Evolutionary conservation across 2,329 filamentous ascomycete genomes (phyloP), one percentile per base, ranked within the genome.

Genomic region (Fusarium austroafricanum): DNA sequence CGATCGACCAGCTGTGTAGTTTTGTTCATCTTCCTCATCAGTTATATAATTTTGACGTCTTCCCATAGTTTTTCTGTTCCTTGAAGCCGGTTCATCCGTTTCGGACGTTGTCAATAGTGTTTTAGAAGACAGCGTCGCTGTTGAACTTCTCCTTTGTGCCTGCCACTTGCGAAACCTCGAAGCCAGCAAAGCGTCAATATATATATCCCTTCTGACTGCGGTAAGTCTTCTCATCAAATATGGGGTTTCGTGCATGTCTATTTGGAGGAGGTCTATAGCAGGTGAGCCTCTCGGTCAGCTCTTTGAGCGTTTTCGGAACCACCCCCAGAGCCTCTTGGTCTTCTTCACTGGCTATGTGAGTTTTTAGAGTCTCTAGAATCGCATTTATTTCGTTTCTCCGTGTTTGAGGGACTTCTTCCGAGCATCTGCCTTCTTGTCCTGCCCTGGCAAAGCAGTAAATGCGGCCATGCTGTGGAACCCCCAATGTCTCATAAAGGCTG

Each of bases 401-500:
- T 3, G 4, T 12, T 5, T 31, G 12, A 14, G 12, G 10, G 14
- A 31, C 10, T 3, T 11, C 6, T 14, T 12, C 14, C 6, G 11
- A 12, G 11, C 29, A 31, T 31, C 12, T 31, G 10, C 14, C 31
- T 5, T 7, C 17, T 31, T 31, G 12, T 18, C 21, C 35, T 7
- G 14, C 14, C 21, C 14, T 5, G 11, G 54, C 38, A 23, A 68
- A 21, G 35, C 65, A 65, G 2, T 10, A 2, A 6, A 52, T 26
- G 1, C 17, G 2, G 14, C 31, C 49, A 14, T 4, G 11, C 6
- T 18, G 23, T 5, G 54, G 23, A 18, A 65, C 44, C 12, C 17
- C 10, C 6, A 67, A 26, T 3, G 50, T 54, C 38, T 52, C 9
- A 11, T 60, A 61, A 10, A 67, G 65, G 15, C 59, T 52, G 20